phyloP scores from a whole-genome alignment of 192 early-diverging fungal species.

The Coemansia sp. region DNA sequence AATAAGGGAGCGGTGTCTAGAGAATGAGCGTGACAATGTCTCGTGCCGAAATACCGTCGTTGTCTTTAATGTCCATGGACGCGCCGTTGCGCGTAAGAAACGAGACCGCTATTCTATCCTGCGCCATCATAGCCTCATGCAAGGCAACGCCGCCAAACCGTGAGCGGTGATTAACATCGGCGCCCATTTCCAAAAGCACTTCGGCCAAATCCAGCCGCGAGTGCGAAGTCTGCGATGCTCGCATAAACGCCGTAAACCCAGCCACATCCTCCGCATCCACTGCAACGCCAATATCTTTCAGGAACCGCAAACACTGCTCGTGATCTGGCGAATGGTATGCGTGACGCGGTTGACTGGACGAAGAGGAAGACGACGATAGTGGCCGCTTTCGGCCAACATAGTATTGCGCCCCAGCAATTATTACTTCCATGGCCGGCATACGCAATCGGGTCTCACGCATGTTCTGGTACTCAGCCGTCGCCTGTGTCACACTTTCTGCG shows the following conservation, averaged over 20 bases:
- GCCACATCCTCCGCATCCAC: constrained; percentile 43
- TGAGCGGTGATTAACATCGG: constrained; percentile 43
- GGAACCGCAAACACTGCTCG: constrained; percentile 24
- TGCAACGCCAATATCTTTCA: constrained; percentile 18
- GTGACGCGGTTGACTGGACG: not conserved
- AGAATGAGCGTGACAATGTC: constrained; percentile 48
- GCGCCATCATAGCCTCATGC: constrained; percentile 54
- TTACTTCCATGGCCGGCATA: constrained; percentile 55
- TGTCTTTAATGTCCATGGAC: constrained; percentile 39
- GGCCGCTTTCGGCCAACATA: constrained; percentile 12
- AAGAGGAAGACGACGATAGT: not conserved
- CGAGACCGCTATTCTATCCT: constrained; percentile 41
- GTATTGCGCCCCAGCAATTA: constrained; percentile 53
- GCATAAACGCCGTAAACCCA: constrained; percentile 56
- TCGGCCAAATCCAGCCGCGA: constrained; percentile 41
- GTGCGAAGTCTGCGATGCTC: constrained; percentile 43
- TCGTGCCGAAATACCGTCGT: constrained; percentile 51
- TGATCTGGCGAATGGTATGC: constrained; percentile 13
- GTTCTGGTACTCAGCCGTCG: constrained; percentile 2
- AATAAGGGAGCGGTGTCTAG: not conserved
- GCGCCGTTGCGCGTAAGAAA: constrained; percentile 47
- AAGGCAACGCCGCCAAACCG: constrained; percentile 50
- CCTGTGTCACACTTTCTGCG: not conserved
- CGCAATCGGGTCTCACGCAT: constrained; percentile 38
- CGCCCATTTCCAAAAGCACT: constrained; percentile 41